Evolutionary conservation across 257 asterid species (phyloP), one percentile per base, ranked within the genome.

Genomic region (Hygrophila difformis): DNA sequence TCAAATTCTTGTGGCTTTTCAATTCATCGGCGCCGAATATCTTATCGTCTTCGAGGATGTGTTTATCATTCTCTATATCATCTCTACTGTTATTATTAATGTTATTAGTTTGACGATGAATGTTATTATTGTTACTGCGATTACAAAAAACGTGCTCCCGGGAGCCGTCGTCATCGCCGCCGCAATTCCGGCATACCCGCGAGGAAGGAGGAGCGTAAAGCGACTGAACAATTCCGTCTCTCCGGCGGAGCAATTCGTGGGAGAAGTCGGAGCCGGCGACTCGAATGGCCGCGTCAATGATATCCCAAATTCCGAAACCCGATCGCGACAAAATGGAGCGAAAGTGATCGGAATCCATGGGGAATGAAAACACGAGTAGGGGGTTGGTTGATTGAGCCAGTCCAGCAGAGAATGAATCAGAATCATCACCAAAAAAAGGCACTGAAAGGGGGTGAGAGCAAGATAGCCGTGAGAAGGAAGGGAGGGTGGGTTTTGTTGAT

Each of bases 231-330:
- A 91, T 86, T 41, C 73, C 59, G 46, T 82, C 96, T 26, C 96
- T 63, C 16, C 93, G 94, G 60, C 66, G 60, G 53, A 75, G 87
- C 67, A 91, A 49, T 8, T 86, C 95, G 1, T 74, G 82, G 37
- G 66, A 63, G 68, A 57, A 69, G 65, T 91, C 98, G 29, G 72
- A 29, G 39, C 75, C 35, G 17, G 96, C 98, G 44, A 91, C 82
- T 46, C 66, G 53, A 41, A 91, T 79, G 57, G 98, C 98, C 44
- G 96, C 59, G 5, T 80, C 92, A 17, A 91, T 86, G 61, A 91
- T 26, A 33, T 73, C 46, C 98, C 98, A 91, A 2, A 91, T 70
- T 18, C 76, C 93, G 22, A 68, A 79, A 16, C 78, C 67, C 13
- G 98, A 75, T 63, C 72, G 63, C 49, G 89, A 76, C 39, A 86